Percentiles rank a stretch among this genome's conserved stretches.
phyloP scores from a whole-genome alignment of 2,329 filamentous ascomycete genomes.

The Cryphonectria radicalis region DNA sequence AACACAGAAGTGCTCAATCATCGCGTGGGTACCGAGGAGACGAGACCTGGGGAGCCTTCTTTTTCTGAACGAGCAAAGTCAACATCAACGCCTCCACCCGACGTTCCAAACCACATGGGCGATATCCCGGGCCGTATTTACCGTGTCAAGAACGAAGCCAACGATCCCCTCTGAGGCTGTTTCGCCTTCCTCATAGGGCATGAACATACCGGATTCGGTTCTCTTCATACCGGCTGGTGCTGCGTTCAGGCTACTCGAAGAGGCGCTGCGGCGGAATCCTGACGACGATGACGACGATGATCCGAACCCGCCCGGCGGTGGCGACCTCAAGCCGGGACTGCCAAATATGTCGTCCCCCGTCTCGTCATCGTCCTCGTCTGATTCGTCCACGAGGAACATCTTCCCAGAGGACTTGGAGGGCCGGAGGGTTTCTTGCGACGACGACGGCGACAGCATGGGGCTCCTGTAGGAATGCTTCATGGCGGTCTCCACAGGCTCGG shows the following conservation, averaged over 20 bases:
- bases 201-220: constrained; percentile 87
- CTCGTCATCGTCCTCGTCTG: constrained; percentile 58
- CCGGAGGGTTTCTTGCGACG: constrained; percentile 81
- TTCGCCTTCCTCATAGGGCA: constrained; percentile 81
- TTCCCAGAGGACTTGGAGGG: constrained; percentile 70
- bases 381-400: constrained; percentile 65
- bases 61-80: constrained; percentile 39
- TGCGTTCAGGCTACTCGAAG: constrained; percentile 52
- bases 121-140: constrained; percentile 73
- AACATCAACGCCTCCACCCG: constrained; percentile 60
- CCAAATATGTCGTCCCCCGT: constrained; percentile 33
- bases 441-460: constrained; percentile 68
- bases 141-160: constrained; percentile 79
- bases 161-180: constrained; percentile 68
- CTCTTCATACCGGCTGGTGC: constrained; percentile 70
- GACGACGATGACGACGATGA: constrained; percentile 33
- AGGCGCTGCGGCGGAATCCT: constrained; percentile 53
- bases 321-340: constrained; percentile 32
- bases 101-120: constrained; percentile 75
- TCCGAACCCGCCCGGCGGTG: constrained; percentile 23
- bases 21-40: constrained; percentile 19
- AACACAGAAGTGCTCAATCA: constrained; percentile 14
- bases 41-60: constrained; percentile 27
- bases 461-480: constrained; percentile 65
- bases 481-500: constrained; percentile 65